Conservation (phyloP, 2,329 filamentous ascomycete species). For the Penicillium sp. region DNA sequence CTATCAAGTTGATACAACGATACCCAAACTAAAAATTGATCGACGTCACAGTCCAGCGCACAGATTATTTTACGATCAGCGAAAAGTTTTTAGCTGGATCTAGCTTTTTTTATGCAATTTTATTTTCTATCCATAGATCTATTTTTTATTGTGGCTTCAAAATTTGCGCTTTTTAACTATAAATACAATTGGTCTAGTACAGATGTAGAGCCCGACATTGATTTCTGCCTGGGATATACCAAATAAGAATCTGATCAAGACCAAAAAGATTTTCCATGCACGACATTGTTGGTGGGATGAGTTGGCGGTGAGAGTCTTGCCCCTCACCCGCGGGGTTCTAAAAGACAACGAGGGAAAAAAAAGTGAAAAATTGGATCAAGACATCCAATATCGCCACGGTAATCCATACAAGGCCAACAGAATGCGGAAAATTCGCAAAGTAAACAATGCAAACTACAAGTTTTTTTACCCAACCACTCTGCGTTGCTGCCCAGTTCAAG, state of each 20-base stretch:
- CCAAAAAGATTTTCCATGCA: constrained; percentile 8
- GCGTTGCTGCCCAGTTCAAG: constrained; percentile 40
- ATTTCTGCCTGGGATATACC: neutral
- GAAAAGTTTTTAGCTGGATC: neutral
- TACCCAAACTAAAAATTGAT: constrained; percentile 11
- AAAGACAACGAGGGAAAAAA: neutral
- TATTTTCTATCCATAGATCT: neutral
- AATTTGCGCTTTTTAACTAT: neutral
- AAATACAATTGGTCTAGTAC: constrained; percentile 3
- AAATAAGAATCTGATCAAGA: neutral
- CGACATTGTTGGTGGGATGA: constrained; percentile 18
- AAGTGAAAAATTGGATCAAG: neutral
- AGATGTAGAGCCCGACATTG: constrained; percentile 2
- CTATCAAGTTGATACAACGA: constrained; percentile 1
- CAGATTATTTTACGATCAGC: constrained; percentile 3
- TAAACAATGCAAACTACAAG: constrained; percentile 15
- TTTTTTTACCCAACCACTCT: constrained; percentile 22
- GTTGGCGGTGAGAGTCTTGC: constrained; percentile 23
- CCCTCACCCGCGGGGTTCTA: constrained; percentile 19
- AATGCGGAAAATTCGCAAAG: neutral
- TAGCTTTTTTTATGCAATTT: neutral
- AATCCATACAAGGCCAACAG: neutral
- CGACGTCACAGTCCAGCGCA: constrained; percentile 7
- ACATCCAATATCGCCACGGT: neutral
- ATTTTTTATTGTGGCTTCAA: neutral